A percentile compares a stretch with the other conserved stretches of the same genome.
phyloP scores from a whole-genome alignment of 2,329 filamentous ascomycete genomes.

The Trematosphaeria pertusa region DNA sequence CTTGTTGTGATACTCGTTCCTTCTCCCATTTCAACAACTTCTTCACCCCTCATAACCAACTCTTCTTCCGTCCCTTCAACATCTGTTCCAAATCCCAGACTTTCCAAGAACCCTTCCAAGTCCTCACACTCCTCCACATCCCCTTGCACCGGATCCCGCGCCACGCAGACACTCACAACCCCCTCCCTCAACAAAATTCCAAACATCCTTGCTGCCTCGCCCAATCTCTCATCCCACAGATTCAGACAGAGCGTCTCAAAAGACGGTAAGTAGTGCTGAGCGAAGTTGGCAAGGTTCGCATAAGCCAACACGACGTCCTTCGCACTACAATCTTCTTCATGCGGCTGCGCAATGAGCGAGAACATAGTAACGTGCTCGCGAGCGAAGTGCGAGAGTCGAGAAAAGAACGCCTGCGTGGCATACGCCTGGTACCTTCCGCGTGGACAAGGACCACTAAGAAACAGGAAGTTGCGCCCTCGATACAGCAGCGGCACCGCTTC shows the following conservation, averaged over 20 bases:
- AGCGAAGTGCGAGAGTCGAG: constrained; percentile 19
- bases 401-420: constrained; percentile 36
- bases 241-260: constrained; percentile 26
- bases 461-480: constrained; percentile 30
- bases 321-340: constrained; percentile 37
- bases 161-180: too few relatives aligned
- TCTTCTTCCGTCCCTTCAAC: too few relatives aligned
- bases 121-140: too few relatives aligned
- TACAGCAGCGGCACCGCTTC: constrained; percentile 37
- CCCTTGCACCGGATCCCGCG: too few relatives aligned
- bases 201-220: constrained; percentile 16
- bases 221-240: constrained; percentile 22
- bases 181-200: constrained; percentile 17
- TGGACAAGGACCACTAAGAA: constrained; percentile 38
- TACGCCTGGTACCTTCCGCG: constrained; percentile 44
- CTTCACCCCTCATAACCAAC: too few relatives aligned
- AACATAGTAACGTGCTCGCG: constrained; percentile 27
- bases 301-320: constrained; percentile 22
- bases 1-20: too few relatives aligned
- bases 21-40: too few relatives aligned
- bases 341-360: constrained; percentile 32
- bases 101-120: too few relatives aligned
- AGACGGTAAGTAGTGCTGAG: constrained; percentile 18
- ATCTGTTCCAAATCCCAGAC: too few relatives aligned
- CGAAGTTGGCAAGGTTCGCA: constrained; percentile 22